These are phyloP conservation scores for Polyporus tsugae DNA, from an alignment of 1,284 basidiomycete genomes.

Conservation along the genomic window DNA sequence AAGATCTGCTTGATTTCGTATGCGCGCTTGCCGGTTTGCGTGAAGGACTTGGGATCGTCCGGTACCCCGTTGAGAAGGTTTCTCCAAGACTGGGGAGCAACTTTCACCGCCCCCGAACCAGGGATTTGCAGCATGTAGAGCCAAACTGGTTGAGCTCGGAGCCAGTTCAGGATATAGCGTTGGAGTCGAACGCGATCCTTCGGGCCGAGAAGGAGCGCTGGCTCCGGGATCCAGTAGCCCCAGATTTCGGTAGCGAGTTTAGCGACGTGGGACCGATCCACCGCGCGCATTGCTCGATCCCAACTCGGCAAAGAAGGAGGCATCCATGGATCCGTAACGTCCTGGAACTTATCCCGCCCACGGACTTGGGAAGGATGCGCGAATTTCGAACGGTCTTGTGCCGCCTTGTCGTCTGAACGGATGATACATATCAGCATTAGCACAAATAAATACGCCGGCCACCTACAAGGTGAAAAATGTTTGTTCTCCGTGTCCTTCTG, in stretches of 20 bases:
- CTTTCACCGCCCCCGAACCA: background rate
- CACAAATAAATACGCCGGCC: too few relatives aligned
- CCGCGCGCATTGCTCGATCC: background rate
- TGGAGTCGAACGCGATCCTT: background rate
- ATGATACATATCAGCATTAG: too few relatives aligned
- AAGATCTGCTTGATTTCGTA: conserved; percentile 7
- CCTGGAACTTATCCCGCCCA: conserved; percentile 19
- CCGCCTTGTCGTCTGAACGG: background rate
- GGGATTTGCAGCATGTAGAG: conserved; percentile 13
- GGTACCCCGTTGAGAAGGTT: conserved; percentile 12
- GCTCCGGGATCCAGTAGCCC: conserved; percentile 24
- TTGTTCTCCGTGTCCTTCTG: too few relatives aligned
- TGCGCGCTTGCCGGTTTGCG: background rate
- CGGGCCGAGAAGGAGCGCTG: conserved; percentile 7
- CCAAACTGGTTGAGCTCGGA: conserved; percentile 11
- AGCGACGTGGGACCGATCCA: background rate
- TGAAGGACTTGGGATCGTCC: background rate
- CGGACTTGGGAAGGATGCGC: background rate
- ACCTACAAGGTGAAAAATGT: background rate
- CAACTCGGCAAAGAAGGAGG: background rate
- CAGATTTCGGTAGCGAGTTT: background rate
- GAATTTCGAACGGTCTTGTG: too few relatives aligned
- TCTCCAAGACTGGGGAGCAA: conserved; percentile 14
- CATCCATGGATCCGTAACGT: conserved; percentile 12
- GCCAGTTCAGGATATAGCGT: conserved; percentile 16